Evolutionary conservation across 2,329 filamentous ascomycete species (phyloP).

Genomic region (Zelopaecilomyces penicillatus): DNA sequence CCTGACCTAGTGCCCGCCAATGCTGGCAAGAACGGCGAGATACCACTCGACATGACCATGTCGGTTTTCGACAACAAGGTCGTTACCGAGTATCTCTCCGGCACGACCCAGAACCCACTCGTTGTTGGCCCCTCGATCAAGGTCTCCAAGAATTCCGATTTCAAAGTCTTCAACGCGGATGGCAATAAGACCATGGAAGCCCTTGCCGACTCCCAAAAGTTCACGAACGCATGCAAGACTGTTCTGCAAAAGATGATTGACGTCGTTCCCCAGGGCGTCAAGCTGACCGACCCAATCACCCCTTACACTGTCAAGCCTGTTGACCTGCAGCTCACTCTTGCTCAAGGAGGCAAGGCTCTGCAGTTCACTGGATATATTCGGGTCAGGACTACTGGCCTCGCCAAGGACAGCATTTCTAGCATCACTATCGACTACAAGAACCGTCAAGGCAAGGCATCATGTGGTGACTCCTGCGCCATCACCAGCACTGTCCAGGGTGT

Average conservation of each 20-base stretch:
- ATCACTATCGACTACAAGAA: slow-evolving; percentile 49
- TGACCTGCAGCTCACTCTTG: slow-evolving; percentile 45
- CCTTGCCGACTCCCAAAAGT: slow-evolving; percentile 36
- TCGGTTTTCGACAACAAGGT: slow-evolving; percentile 48
- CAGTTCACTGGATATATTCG: slow-evolving; percentile 48
- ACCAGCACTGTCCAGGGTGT: slow-evolving; percentile 37
- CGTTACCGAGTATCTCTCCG: slow-evolving; percentile 47
- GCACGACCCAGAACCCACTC: slow-evolving; percentile 46
- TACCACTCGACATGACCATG: slow-evolving; percentile 38
- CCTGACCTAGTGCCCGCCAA: slow-evolving; percentile 42
- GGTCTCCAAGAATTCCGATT: slow-evolving; percentile 42
- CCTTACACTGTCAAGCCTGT: slow-evolving; percentile 55
- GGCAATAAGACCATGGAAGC: slow-evolving; percentile 44
- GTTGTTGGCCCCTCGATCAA: slow-evolving; percentile 41
- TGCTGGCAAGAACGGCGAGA: slow-evolving; percentile 34
- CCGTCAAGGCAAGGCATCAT: slow-evolving; percentile 39
- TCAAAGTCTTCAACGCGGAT: slow-evolving; percentile 47
- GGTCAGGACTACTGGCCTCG: slow-evolving; percentile 43
- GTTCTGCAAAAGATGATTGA: slow-evolving; percentile 55
- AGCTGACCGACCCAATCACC: slow-evolving; percentile 41
- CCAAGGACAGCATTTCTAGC: slow-evolving; percentile 32
- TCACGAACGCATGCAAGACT: slow-evolving; percentile 38
- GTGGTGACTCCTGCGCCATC: slow-evolving; percentile 37
- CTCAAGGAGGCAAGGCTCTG: slow-evolving; percentile 38
- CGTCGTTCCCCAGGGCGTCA: slow-evolving; percentile 43